Conservation (phyloP, 306 rosid genomes). For the Pyrus betulifolia region DNA sequence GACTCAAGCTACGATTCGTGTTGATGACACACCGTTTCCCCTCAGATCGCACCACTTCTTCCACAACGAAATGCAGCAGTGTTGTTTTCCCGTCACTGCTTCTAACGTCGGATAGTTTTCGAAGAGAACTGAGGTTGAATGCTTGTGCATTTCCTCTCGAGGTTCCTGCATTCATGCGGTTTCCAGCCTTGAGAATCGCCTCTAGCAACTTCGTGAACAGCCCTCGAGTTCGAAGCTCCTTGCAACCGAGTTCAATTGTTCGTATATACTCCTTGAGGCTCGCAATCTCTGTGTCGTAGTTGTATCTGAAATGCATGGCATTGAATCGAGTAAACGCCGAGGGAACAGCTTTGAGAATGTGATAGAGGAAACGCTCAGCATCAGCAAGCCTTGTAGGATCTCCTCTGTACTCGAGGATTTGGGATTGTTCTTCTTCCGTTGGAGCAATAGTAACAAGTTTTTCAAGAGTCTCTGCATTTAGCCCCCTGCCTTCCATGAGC, state of each 20-base stretch:
- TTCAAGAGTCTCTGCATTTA: slow-evolving; percentile 58
- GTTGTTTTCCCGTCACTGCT: slow-evolving; percentile 85
- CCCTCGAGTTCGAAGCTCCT: slow-evolving; percentile 69
- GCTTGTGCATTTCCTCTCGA: slow-evolving; percentile 92
- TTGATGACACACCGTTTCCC: slow-evolving; percentile 69
- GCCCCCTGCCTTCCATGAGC: slow-evolving; percentile 67
- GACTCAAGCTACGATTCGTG: slow-evolving; percentile 44
- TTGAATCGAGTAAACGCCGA: slow-evolving; percentile 66
- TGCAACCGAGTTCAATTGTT: slow-evolving; percentile 66
- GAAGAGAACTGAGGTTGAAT: slow-evolving; percentile 67
- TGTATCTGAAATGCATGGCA: slow-evolving; percentile 69
- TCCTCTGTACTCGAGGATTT: slow-evolving; percentile 49
- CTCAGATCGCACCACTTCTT: slow-evolving; percentile 87
- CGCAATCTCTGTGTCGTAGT: slow-evolving; percentile 43
- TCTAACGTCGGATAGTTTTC: slow-evolving; percentile 84
- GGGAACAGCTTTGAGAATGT: slow-evolving; percentile 67
- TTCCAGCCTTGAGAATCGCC: slow-evolving; percentile 92
- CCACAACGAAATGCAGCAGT: slow-evolving; percentile 85
- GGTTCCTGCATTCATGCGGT: slow-evolving; percentile 93
- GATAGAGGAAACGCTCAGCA: slow-evolving; percentile 74
- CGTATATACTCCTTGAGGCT: slow-evolving; percentile 53
- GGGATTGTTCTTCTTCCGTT: slow-evolving; percentile 61
- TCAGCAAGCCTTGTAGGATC: slow-evolving; percentile 60
- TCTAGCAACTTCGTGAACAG: slow-evolving; percentile 82
- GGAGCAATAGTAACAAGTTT: slow-evolving; percentile 70